A percentile compares a stretch with the other conserved stretches of the same genome.
Evolutionary conservation across 129 eudicot species (phyloP).

Genomic region (Centella asiatica): DNA sequence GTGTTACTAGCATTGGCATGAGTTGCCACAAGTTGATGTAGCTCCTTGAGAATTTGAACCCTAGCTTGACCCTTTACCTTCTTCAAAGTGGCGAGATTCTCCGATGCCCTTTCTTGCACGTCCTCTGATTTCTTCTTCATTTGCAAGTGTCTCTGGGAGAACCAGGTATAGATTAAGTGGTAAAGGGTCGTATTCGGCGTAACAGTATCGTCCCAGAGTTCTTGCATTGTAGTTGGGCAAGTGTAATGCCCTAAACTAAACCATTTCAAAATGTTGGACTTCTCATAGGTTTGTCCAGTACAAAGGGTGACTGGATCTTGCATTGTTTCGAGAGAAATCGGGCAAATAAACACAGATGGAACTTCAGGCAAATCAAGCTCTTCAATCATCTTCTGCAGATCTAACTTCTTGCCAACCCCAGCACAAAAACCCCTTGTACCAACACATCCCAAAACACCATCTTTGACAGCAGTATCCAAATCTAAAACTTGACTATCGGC

Average conservation of each 20-base stretch:
- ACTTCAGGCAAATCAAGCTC: constrained; percentile 36
- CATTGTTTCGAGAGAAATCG: constrained; percentile 57
- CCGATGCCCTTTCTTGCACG: constrained; percentile 36
- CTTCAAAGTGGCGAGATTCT: constrained; percentile 30
- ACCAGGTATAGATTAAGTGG: constrained; percentile 42
- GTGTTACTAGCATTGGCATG: constrained; percentile 22
- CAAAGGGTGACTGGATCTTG: constrained; percentile 58
- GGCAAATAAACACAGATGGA: constrained; percentile 58
- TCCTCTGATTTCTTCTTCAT: constrained; percentile 51
- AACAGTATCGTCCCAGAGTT: constrained; percentile 56
- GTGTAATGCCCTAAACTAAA: constrained; percentile 49
- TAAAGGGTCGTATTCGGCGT: constrained; percentile 46
- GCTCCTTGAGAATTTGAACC: constrained; percentile 33
- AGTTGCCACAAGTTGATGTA: constrained; percentile 25
- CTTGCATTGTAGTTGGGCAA: constrained; percentile 66
- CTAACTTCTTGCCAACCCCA: constrained; percentile 41
- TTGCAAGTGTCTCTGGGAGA: constrained; percentile 37
- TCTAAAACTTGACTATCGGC: constrained; percentile 42
- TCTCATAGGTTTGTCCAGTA: constrained; percentile 58
- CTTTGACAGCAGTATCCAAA: constrained; percentile 68
- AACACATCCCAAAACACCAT: constrained; percentile 51
- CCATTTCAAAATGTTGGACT: constrained; percentile 47
- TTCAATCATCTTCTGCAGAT: constrained; percentile 43
- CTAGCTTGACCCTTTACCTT: constrained; percentile 51
- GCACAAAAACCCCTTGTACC: constrained; percentile 29